Evolutionary conservation across 108 stramenopile genomes (phyloP).

Genomic region (Chaetoceros muelleri): DNA sequence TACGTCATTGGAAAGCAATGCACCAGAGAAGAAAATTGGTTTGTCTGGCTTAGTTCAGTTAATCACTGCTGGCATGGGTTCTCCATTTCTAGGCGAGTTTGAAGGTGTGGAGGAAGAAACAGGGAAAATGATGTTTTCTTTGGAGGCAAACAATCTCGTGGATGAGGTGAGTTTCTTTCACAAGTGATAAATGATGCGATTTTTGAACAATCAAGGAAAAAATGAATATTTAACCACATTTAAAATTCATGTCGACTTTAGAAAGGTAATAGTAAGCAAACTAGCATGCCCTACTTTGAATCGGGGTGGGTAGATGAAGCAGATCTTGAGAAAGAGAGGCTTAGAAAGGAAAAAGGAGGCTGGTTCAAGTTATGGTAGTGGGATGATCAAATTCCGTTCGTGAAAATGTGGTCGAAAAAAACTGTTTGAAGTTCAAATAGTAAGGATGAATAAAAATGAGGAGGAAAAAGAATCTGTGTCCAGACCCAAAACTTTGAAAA

Average conservation of each 20-base stretch:
- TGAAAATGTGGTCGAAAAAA: no score
- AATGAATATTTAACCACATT: no score
- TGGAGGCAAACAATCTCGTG: constrained; percentile 82
- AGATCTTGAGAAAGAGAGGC: constrained; percentile 38
- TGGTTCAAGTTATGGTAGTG: constrained; percentile 29
- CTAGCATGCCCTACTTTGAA: constrained; percentile 80
- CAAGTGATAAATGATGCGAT: no score
- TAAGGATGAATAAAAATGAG: no score
- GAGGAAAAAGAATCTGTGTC: no score
- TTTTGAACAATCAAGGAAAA: no score
- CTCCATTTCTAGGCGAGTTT: constrained; percentile 76
- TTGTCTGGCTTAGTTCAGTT: constrained; percentile 52
- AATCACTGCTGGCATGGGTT: constrained; percentile 70
- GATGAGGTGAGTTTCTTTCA: constrained; percentile 30
- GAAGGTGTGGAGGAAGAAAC: constrained; percentile 76
- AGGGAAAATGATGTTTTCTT: constrained; percentile 74
- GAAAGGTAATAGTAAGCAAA: constrained; percentile 73
- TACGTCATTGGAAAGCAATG: background rate
- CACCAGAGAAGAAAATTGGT: constrained; percentile 49
- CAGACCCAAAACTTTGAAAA: no score
- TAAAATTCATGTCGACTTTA: no score
- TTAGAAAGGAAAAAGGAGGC: constrained; percentile 18
- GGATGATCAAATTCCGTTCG: no score
- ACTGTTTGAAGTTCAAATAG: no score
- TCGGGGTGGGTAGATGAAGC: constrained; percentile 75